Evolutionary conservation across 768 basidiomycete species (phyloP).

Genomic region (Lactarius psammicola): DNA sequence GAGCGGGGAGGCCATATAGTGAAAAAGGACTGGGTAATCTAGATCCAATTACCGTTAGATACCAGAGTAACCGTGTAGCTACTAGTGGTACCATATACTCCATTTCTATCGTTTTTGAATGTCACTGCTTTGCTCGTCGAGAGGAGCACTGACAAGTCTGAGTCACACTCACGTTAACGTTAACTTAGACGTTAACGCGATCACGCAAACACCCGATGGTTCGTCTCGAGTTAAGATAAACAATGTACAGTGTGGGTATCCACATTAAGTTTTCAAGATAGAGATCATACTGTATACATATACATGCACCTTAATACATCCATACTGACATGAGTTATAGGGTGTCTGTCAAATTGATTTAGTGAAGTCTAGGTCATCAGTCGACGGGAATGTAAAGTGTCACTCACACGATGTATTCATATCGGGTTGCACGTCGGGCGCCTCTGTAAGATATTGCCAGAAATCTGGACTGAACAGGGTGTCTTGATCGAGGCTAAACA

Average conservation of each 20-base stretch:
- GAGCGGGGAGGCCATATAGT: no score
- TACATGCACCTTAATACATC: not conserved
- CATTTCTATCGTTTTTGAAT: no score
- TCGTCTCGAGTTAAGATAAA: not conserved
- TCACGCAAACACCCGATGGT: no score
- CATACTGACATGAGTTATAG: not conserved
- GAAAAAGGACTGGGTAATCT: no score
- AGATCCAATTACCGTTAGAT: no score
- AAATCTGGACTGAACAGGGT: conserved; percentile 19
- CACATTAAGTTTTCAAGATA: not conserved
- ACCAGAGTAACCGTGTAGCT: no score
- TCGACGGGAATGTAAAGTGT: not conserved
- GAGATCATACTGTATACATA: not conserved
- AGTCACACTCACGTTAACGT: no score
- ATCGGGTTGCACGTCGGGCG: conserved; percentile 10
- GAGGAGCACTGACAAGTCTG: no score
- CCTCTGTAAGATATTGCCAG: conserved; percentile 23
- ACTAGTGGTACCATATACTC: no score
- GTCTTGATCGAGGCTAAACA: conserved; percentile 21
- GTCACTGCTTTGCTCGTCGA: no score
- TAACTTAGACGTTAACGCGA: no score
- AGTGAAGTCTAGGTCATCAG: not conserved
- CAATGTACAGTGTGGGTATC: not conserved
- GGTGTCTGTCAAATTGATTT: not conserved
- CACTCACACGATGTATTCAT: conserved; percentile 13